These are phyloP conservation scores for Coemansia sp. DNA, from an alignment of 192 early-diverging fungal genomes.

Conservation along the genomic window DNA sequence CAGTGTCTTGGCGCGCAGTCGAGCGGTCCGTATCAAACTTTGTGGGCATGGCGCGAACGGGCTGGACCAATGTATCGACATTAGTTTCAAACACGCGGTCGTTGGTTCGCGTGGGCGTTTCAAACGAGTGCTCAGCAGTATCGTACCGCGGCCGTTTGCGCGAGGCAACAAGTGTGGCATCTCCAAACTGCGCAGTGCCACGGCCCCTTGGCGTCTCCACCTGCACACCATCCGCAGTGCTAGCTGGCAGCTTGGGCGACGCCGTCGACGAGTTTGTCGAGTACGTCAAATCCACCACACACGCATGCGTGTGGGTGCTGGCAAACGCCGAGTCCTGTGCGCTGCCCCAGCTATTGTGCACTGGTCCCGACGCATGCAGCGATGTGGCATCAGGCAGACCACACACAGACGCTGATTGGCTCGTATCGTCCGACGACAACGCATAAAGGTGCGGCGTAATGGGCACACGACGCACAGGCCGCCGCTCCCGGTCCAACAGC, in stretches of 20 bases:
- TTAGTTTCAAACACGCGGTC: background rate
- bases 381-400: background rate
- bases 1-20: background rate
- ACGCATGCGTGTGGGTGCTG: slow-evolving; percentile 29
- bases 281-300: slow-evolving; percentile 28
- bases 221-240: slow-evolving; percentile 13
- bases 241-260: slow-evolving; percentile 17
- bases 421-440: slow-evolving; percentile 38
- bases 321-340: slow-evolving; percentile 2
- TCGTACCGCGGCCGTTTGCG: background rate
- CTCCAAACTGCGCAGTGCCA: slow-evolving; percentile 6
- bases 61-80: slow-evolving; percentile 32
- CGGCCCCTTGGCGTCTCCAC: slow-evolving; percentile 42
- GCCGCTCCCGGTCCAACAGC: slow-evolving; percentile 29
- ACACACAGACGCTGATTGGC: slow-evolving; percentile 7
- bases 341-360: slow-evolving; percentile 13
- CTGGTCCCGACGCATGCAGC: slow-evolving; percentile 10
- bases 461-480: slow-evolving; percentile 29
- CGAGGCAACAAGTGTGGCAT: slow-evolving; percentile 22
- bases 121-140: background rate
- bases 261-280: slow-evolving; percentile 36
- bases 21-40: background rate
- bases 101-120: slow-evolving; percentile 8
- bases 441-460: slow-evolving; percentile 11
- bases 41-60: background rate